Base-by-base conservation (phyloP, 768 basidiomycete species). In the Podaxis carcinomalis region DNA sequence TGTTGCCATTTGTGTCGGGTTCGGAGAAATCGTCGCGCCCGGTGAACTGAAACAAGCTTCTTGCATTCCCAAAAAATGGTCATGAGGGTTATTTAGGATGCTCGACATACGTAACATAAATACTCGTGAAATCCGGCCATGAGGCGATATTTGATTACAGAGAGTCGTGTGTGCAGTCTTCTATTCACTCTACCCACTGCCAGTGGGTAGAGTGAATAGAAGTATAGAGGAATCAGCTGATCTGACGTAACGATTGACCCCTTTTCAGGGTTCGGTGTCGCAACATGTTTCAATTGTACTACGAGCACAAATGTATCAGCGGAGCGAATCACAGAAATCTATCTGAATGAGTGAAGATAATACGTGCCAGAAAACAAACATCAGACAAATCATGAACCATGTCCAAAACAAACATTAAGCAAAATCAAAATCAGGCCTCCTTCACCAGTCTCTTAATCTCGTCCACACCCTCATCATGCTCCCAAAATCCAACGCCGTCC, bases 381-480 rank as follows among this genome's bases (percentile, higher is more conserved):
- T 14, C 14, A 9, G 32, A 32, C 32, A 32, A 32, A 32, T 9
- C 32, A 32, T 32, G 32, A 32, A 32, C 0, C 7, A 32, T 9
- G 2, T 1, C 32, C 32, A 32, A 32, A 32, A 32, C 7, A 51
- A 21, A 37, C n/a, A 36, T 9, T 2, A 35, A 19, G 28, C n/a
- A 19, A 32, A 47, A 5, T 19, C 13, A 25, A 23, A 50, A 52
- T 66, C 62, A 85, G 7, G 72, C 80, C 63, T 88, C 86, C 72
- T 92, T 92, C 60, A 80, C 79, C 4, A 81, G 77, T 67, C 84
- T 82, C 59, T 75, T 77, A 65, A 92, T 89, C 74, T 92, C 90
- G 53, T 87, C 85, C 54, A 86, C 62, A 2, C 90, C 90, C 63
- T 92, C 89, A 67, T 92, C 90, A 54, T 80, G 78, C 36, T 78